Conservation (phyloP, 495 filamentous ascomycete genomes). For the Talaromyces liani region DNA sequence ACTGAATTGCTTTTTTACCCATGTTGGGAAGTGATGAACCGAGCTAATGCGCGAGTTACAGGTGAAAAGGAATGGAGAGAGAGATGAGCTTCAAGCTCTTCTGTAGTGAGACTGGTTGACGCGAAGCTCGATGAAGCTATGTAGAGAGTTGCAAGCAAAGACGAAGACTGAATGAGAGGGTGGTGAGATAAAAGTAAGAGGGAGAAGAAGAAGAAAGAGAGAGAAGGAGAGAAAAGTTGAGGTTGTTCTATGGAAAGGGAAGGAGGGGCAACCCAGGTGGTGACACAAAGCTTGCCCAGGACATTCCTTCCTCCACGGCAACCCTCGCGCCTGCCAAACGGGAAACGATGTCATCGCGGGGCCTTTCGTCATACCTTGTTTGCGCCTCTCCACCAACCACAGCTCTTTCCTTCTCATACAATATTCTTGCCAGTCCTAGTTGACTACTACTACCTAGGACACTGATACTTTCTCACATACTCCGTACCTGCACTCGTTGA, state of each 20-base stretch:
- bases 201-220: not conserved
- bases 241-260: not conserved
- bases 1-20: slow-evolving; percentile 82
- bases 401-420: not conserved
- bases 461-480: not conserved
- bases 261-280: not conserved
- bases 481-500: not conserved
- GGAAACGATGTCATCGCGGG: slow-evolving; percentile 10
- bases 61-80: not conserved
- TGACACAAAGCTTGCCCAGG: not conserved
- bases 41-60: not conserved
- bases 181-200: slow-evolving; percentile 2
- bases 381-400: not conserved
- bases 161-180: slow-evolving; percentile 4
- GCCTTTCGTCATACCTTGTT: slow-evolving; percentile 2
- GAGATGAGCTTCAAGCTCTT: not conserved
- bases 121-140: not conserved
- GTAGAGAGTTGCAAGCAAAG: not conserved
- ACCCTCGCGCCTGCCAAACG: not conserved
- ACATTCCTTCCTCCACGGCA: not conserved
- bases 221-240: not conserved
- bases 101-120: not conserved
- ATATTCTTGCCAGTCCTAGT: not conserved
- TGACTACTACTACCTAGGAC: too few relatives aligned
- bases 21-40: slow-evolving; percentile 28